Percentiles rank a stretch among this genome's conserved stretches.
These are phyloP conservation scores for Wallemia ichthyophaga DNA, from an alignment of 1,284 basidiomycete species.

Conservation along the genomic window DNA sequence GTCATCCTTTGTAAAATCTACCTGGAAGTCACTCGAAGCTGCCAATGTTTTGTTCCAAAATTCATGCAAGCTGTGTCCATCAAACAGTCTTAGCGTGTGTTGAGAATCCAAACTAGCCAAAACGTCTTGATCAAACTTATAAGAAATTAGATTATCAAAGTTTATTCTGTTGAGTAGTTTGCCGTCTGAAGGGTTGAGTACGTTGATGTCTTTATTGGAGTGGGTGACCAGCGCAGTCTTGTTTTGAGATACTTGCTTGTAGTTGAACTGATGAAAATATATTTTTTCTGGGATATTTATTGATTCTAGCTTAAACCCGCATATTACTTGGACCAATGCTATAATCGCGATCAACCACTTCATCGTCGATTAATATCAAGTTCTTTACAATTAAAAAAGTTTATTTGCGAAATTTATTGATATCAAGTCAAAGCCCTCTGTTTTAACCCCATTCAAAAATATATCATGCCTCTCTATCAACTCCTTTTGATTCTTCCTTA, in stretches of 20 bases:
- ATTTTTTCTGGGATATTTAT: not conserved
- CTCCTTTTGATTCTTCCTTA: not conserved
- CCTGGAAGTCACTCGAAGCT: not conserved
- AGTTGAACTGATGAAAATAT: not conserved
- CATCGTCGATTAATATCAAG: too few relatives aligned
- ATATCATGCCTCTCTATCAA: not conserved
- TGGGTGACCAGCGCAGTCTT: not conserved
- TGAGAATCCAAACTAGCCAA: not conserved
- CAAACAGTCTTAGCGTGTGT: not conserved
- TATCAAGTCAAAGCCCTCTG: not conserved
- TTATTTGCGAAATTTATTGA: not conserved
- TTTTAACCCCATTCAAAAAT: not conserved
- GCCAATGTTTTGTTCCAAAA: not conserved
- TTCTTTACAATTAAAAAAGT: not conserved
- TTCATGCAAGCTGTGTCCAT: not conserved
- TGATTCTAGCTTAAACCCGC: not conserved
- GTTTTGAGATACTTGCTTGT: not conserved
- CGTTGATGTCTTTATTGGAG: not conserved
- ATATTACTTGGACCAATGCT: not conserved
- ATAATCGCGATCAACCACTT: too few relatives aligned
- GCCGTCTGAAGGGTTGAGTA: not conserved
- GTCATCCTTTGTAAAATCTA: not conserved
- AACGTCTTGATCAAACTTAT: not conserved
- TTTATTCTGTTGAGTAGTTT: not conserved
- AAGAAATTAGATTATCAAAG: not conserved